Conservation (phyloP, 2,329 filamentous ascomycete species). For the Fusarium tjaetaba region DNA sequence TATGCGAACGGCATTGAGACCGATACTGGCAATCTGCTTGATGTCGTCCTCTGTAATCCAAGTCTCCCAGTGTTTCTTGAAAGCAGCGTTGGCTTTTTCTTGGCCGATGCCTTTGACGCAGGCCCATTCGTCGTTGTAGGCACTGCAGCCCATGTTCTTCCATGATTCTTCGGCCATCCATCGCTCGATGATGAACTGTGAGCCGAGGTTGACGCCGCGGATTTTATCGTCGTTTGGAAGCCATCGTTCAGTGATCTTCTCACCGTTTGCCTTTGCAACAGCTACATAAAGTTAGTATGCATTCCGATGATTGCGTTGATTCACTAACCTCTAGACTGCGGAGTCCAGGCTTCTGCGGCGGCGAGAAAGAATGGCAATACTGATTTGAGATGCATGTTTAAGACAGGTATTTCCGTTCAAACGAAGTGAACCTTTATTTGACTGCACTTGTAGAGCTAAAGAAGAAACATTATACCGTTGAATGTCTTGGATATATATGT, state of each 20-base stretch:
- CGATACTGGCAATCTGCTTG: constrained; percentile 36
- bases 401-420: rapidly evolving
- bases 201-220: constrained; percentile 43
- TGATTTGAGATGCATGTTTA: not conserved
- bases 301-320: rapidly evolving
- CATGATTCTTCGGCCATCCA: constrained; percentile 42
- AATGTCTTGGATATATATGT: not conserved
- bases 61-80: constrained; percentile 40
- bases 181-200: constrained; percentile 42
- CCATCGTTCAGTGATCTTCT: constrained; percentile 20
- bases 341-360: constrained; percentile 4
- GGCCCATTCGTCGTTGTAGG: constrained; percentile 40
- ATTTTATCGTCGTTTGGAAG: constrained; percentile 26
- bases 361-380: not conserved
- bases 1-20: constrained; percentile 41
- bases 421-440: rapidly evolving
- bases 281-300: not conserved
- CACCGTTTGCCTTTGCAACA: not conserved
- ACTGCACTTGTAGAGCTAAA: not conserved
- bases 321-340: constrained; percentile 3
- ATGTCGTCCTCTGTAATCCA: constrained; percentile 41
- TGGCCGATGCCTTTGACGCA: constrained; percentile 42
- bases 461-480: not conserved
- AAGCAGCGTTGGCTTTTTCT: constrained; percentile 33
- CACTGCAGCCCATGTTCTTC: constrained; percentile 40